Conservation (phyloP, 2,329 filamentous ascomycete genomes). For the Pezicula neosporulosa region DNA sequence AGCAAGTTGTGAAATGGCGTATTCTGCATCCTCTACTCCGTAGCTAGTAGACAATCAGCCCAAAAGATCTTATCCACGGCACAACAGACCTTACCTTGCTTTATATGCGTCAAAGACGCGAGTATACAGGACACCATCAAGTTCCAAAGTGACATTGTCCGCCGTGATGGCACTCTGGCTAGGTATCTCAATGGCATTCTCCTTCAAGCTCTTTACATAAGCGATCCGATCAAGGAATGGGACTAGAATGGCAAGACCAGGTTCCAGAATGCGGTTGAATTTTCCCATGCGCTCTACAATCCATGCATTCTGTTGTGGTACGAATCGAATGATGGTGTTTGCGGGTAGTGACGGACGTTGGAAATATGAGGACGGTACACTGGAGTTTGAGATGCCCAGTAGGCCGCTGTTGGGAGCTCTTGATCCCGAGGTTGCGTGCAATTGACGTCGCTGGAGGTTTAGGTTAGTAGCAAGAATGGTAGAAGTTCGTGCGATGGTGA, state of each 20-base stretch:
- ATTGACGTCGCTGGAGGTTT: conserved; percentile 21
- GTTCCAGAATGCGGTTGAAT: conserved; percentile 89
- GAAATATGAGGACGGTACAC: conserved; percentile 72
- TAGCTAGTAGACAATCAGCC: conserved; percentile 57
- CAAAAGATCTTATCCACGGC: neutral
- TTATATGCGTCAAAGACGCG: conserved; percentile 98
- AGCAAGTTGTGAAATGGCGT: conserved; percentile 95
- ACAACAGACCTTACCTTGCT: conserved; percentile 64
- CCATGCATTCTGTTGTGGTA: conserved; percentile 99
- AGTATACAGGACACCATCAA: conserved; percentile 94
- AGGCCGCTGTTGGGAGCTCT: conserved; percentile 23
- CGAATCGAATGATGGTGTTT: conserved; percentile 93
- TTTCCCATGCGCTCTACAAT: conserved; percentile 99
- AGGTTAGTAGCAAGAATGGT: conserved; percentile 12
- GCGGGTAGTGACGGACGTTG: conserved; percentile 72
- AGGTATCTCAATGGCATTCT: conserved; percentile 93
- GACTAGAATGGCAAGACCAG: conserved; percentile 82
- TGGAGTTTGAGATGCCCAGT: conserved; percentile 29
- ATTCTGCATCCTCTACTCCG: conserved; percentile 96
- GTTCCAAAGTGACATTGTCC: conserved; percentile 94
- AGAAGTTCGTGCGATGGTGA: conserved; percentile 16
- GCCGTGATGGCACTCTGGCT: conserved; percentile 97
- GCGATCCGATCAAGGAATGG: conserved; percentile 94
- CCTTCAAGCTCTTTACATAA: conserved; percentile 97
- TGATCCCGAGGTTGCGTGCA: conserved; percentile 19